Base-by-base conservation (phyloP, 2,329 filamentous ascomycete species). In the Knufia fluminis region DNA sequence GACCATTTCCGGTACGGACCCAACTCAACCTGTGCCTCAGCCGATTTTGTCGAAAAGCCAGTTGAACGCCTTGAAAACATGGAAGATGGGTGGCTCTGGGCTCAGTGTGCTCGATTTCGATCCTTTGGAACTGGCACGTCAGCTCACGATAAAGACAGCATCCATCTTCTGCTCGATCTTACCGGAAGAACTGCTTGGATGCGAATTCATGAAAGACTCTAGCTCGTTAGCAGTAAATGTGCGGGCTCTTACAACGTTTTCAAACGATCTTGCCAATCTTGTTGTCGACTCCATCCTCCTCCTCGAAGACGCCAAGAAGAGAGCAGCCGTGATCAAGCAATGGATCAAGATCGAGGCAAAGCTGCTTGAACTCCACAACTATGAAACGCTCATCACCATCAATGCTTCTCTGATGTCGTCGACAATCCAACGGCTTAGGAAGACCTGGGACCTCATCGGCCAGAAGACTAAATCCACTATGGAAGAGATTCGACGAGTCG, bases 351-450 rank as follows among this genome's bases (percentile, higher is more conserved):
- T 97, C 58, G 88, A 87, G 1, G 78, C 85, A 59, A 86, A 86
- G 60, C 94, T 88, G 57, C 73, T 94, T 3, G 86, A 92, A 61
- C 76, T 97, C 22, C 85, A 92, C 70, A 98, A 98, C 69, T 98
- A 96, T 60, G 91, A 98, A 62, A 87, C 88, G 0, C 71, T 98
- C 9, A 96, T 97, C 89, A 89, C 92, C 6, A 95, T 98, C 59
- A 88, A 95, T 61, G 96, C 90, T 72, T 90, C 86, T 8, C 70
- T 98, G 43, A 94, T 94, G 67, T 90, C 86, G 50, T 94, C 90
- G 14, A 91, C 89, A 60, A 91, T 98, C 58, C 81, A 82, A 48
- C 86, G 92, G 17, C 73, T 98, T 7, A 86, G 85, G 63, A 85
- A 83, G 61, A 98, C 92, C 0, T 98, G 92, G 92, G 92, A 97